Evolutionary conservation across 1,284 basidiomycete genomes (phyloP).

Genomic region (Apiotrichum mycotoxinovorans): DNA sequence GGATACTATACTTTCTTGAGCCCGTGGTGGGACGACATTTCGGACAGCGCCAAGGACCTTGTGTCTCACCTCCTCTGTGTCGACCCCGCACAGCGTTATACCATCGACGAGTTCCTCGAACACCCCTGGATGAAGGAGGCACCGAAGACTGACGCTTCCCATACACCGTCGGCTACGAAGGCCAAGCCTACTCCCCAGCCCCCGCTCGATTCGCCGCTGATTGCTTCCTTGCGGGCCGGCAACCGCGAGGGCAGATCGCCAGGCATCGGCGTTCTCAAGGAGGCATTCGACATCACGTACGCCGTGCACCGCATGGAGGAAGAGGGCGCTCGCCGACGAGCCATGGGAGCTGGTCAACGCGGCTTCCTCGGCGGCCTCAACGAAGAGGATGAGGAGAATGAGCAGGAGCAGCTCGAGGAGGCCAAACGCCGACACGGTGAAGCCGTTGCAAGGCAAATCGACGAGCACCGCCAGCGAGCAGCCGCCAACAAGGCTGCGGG

Average conservation of each 20-base stretch:
- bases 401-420: constrained; percentile 54
- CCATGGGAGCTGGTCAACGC: constrained; percentile 72
- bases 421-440: constrained; percentile 56
- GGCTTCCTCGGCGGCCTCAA: constrained; percentile 83
- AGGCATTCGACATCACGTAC: constrained; percentile 98
- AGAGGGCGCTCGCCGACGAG: constrained; percentile 80
- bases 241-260: constrained; percentile 78
- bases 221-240: constrained; percentile 72
- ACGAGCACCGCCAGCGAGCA: constrained; percentile 45
- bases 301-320: constrained; percentile 99
- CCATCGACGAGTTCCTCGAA: constrained; percentile 94
- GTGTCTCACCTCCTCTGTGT: constrained; percentile 94
- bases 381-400: constrained; percentile 81
- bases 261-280: constrained; percentile 85
- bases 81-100: constrained; percentile 90
- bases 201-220: constrained; percentile 85
- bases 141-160: not conserved
- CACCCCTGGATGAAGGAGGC: constrained; percentile 77
- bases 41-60: constrained; percentile 82
- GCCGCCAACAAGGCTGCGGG: constrained; percentile 51
- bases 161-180: constrained; percentile 54
- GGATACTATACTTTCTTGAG: constrained; percentile 98
- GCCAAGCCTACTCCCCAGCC: constrained; percentile 46
- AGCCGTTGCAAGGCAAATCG: constrained; percentile 50
- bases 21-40: constrained; percentile 99